These are phyloP conservation scores for Candida sonorensis DNA, from an alignment of 805 yeast genomes.

Conservation along the genomic window DNA sequence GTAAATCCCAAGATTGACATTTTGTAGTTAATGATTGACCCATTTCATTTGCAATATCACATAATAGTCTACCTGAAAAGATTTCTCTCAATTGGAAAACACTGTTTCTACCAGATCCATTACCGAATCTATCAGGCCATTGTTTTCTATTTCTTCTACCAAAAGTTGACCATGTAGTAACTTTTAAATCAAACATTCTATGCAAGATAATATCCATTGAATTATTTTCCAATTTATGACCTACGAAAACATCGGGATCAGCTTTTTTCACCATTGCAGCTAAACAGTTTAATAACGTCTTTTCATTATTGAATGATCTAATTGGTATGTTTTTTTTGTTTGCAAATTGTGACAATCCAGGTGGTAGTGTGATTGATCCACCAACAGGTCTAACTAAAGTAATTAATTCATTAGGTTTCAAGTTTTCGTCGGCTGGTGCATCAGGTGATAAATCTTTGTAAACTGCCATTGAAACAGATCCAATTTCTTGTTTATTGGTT, in stretches of 20 bases:
- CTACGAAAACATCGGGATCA: conserved; percentile 92
- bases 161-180: conserved; percentile 71
- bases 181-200: conserved; percentile 67
- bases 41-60: conserved; percentile 92
- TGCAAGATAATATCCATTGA: conserved; percentile 76
- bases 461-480: conserved; percentile 71
- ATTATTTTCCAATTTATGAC: conserved; percentile 77
- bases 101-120: conserved; percentile 42
- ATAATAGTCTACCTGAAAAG: conserved; percentile 76
- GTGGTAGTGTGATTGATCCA: conserved; percentile 55
- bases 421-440: conserved; percentile 56
- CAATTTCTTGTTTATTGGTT: conserved; percentile 78
- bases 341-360: conserved; percentile 62
- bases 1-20: conserved; percentile 90
- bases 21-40: conserved; percentile 88
- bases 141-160: conserved; percentile 74
- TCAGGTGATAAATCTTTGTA: conserved; percentile 69
- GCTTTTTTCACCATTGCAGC: conserved; percentile 58
- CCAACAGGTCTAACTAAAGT: conserved; percentile 81
- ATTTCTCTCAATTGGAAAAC: conserved; percentile 52
- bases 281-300: conserved; percentile 64
- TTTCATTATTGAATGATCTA: conserved; percentile 65
- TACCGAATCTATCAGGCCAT: conserved; percentile 74
- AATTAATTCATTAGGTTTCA: conserved; percentile 52
- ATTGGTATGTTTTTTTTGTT: conserved; percentile 45